Evolutionary conservation across 768 basidiomycete genomes (phyloP), one percentile per base, ranked within the genome.

Genomic region (Sistotremastrum niveocremeum): DNA sequence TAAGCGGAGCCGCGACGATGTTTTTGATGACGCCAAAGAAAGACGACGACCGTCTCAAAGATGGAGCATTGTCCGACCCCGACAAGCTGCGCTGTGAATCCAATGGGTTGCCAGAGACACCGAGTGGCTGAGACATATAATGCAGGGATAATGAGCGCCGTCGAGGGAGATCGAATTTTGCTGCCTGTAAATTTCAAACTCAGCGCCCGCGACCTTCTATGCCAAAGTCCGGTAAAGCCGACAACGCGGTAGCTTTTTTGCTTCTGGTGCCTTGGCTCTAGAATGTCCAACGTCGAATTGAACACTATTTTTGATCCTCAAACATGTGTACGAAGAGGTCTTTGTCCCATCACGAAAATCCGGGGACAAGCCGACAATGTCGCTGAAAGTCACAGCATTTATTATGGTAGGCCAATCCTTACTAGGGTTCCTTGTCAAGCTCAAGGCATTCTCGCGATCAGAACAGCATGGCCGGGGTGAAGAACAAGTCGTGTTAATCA

Each of bases 401-500:
- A 88, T 60, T 88, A 72, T 51, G 55, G 53, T 56, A 41, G 34
- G 48, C 37, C 38, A 7, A 34, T 20, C 30, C 28, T 11, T 34
- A 28, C 9, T 2, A 5, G 3, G 9, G 11, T 10, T 39, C 37
- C 34, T 28, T 4, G 10, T 34, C 35, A 39, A 10, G 34, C 20
- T 10, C 6, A 4, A 5, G 33, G 34, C 8, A 34, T 32, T 12
- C 41, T 5, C 8, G 5, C 47, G 37, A 34, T 48, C 30, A 48
- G 84, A 87, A 58, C 71, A 79, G 37, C 87, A 90, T 59, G 87
- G 85, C 3, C 62, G 51, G 3, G 79, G 80, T 0, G 69, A 70
- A 7, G 66, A 70, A 49, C 85, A 84, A 55, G 59, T 88, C 11
- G 56, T 88, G 1, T 75, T 86, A 52, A 77, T 90, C 52, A 86